Evolutionary conservation across 2,329 filamentous ascomycete genomes (phyloP), one percentile per base, ranked within the genome.

Genomic region (Hirsutella minnesotensis): DNA sequence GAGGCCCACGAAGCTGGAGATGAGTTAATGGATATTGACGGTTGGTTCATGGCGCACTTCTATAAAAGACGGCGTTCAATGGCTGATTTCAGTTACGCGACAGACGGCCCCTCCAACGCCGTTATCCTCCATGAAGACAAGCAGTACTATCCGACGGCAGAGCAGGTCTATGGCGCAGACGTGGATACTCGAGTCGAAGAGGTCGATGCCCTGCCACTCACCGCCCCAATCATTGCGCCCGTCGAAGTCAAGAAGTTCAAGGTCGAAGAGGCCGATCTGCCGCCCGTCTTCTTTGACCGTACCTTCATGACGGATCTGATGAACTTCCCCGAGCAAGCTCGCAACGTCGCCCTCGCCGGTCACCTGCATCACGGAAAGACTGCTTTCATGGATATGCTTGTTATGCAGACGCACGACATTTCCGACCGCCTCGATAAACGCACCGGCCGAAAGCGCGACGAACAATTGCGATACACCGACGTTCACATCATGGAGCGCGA

Each of bases 71-170:
- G 12, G 7, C 12, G 12, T 27, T 27, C 24, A 12, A 7, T 12
- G 7, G 24, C 24, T 27, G 12, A 27, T 8, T 16, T 18, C 18
- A 18, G 35, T 44, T 39, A n/a, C 27, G 37, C 40, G 41, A 47
- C 50, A 76, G 79, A 87, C 61, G 88, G 85, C 13, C 86, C 90
- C 3, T 95, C 89, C 5, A 98, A 96, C 62, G 90, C 92, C 41
- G 88, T 98, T n/a, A 77, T 98, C 45, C 76, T 98, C 38, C 92
- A 98, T 66, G 92, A 98, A 71, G 92, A 98, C 68, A 98, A 98
- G 64, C 92, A 96, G 61, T 98, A 98, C 65, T 98, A 98, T 60
- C 92, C 92, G 24, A 95, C 89, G n/a, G 92, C 92, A 44, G 82
- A 90, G 58, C 92, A 98, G 63, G 81, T 95, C 35, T 98, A 96